Evolutionary conservation across 2,329 filamentous ascomycete genomes (phyloP), one percentile per base, ranked within the genome.

Genomic region (Aspergillus vadensis): DNA sequence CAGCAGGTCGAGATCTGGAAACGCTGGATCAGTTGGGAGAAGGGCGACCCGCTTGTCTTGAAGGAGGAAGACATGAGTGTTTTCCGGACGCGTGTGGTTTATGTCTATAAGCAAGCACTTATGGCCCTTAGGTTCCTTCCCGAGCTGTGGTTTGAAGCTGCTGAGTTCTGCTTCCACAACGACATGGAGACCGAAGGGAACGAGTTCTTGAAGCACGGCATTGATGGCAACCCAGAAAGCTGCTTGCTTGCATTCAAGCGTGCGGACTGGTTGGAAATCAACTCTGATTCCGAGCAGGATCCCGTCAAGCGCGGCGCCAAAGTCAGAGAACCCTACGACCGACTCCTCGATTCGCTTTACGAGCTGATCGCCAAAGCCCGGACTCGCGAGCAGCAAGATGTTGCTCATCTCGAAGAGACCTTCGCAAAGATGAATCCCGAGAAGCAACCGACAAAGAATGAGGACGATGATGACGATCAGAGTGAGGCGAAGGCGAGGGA

Each of bases 121-220:
- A 97, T 97, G 90, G 89, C 92, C 4, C 80, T 99, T 58, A 88
- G 93, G 54, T 99, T 98, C 77, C 95, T 94, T 86, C 93, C 95
- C 4, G 91, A 96, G 73, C 88, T 97, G 68, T 99, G 95, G 95
- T 93, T 92, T 53, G 92, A 97, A 62, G 94, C 92, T 9, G 91
- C 93, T 0, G 91, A 96, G 66, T 98, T 94, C 86, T 97, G 91
- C 75, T 92, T 92, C 70, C 85, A 89, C 57, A 92, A 95, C 68
- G 86, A 86, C 48, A 79, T 93, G 67, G 83, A 86, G 39, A 79
- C 86, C 48, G 88, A 92, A 61, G 92, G 92, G 10, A 86, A 89
- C 23, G 87, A 91, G 9, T 91, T 98, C 69, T 81, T 99, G 23
- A 83, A 87, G 21, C 87, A 95, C 63, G 95, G 95, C 36, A 89